Base-by-base conservation (phyloP, 139 green algal genomes). In the Yamagishiella unicocca region DNA sequence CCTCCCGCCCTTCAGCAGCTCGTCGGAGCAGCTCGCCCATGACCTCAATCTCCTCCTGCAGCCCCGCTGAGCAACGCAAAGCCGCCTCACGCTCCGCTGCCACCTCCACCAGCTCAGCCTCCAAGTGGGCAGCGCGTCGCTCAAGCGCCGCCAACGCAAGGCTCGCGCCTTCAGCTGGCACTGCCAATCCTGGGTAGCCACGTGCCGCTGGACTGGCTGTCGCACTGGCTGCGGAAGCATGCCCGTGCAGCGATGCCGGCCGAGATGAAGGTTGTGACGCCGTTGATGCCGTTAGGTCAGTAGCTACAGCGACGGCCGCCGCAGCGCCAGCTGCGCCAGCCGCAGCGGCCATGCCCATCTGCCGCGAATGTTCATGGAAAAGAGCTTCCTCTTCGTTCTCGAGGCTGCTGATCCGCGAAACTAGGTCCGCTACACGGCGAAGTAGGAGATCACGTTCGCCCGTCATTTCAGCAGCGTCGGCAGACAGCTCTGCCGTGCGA, bases 261-360 rank as follows among this genome's bases (percentile, higher is more conserved):
- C 21, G 37, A 4, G 70, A 78, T 45, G 31, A 9, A 14, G 66
- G 31, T 2, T 33, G 33, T 74, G 66, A 4, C 4, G 33, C 66
- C 24, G 70, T 78, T 58, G 38, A 40, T 43, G 53, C n/a, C 19
- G 46, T 31, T 27, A 53, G 35, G 10, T 84, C 37, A 10, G 10
- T 40, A 27, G n/a, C 61, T 21, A 67, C 80, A 0, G 45, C 80
- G 17, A 86, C 45, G 2, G 80, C 80, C 4, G 80, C 80, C 1
- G 80, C 80, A 29, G 80, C 80, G 7, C 80, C 80, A 27, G 80
- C 80, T 33, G 80, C 80, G 4, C 80, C 80, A 27, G 80, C 80
- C 0, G 80, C 80, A 12, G 64, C 80, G 0, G 80, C 80, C n/a
- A 86, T 68, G 42, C 80, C 22, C 1, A 86, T 10, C 2, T 67